These are phyloP conservation scores for Croton laevigatus DNA, from an alignment of 441 rosid species.

Conservation along the genomic window DNA sequence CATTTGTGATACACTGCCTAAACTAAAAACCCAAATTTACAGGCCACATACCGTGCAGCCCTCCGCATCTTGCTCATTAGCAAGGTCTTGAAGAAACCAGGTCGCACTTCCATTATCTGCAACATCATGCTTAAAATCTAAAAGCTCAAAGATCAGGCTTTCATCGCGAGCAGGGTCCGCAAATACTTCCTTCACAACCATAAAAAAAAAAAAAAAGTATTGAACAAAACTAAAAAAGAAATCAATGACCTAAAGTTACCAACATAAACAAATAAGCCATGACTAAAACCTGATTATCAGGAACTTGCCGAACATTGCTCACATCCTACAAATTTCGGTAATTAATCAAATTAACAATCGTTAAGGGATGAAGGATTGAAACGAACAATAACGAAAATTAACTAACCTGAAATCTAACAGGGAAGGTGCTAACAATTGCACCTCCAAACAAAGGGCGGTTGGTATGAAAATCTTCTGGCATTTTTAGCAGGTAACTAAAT, in stretches of 20 bases:
- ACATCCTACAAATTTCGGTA: slow-evolving; percentile 46
- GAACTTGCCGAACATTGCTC: slow-evolving; percentile 68
- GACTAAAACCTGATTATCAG: slow-evolving; percentile 61
- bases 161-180: slow-evolving; percentile 78
- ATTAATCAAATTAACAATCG: neutral
- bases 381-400: neutral
- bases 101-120: slow-evolving; percentile 61
- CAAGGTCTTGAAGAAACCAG: slow-evolving; percentile 85
- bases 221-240: neutral
- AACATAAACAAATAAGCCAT: neutral
- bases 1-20: neutral
- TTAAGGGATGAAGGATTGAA: neutral
- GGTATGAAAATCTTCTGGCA: slow-evolving; percentile 36
- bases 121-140: slow-evolving; percentile 69
- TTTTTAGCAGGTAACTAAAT: slow-evolving; percentile 7
- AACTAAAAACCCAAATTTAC: neutral
- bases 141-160: slow-evolving; percentile 78
- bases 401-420: slow-evolving; percentile 53
- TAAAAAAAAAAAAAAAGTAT: neutral
- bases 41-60: slow-evolving; percentile 44
- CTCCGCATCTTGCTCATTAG: slow-evolving; percentile 70
- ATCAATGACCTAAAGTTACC: neutral
- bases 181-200: slow-evolving; percentile 58
- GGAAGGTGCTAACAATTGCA: slow-evolving; percentile 47
- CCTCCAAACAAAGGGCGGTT: slow-evolving; percentile 59